Conservation (phyloP, 208 protist species). For the Crithidia thermophila region DNA sequence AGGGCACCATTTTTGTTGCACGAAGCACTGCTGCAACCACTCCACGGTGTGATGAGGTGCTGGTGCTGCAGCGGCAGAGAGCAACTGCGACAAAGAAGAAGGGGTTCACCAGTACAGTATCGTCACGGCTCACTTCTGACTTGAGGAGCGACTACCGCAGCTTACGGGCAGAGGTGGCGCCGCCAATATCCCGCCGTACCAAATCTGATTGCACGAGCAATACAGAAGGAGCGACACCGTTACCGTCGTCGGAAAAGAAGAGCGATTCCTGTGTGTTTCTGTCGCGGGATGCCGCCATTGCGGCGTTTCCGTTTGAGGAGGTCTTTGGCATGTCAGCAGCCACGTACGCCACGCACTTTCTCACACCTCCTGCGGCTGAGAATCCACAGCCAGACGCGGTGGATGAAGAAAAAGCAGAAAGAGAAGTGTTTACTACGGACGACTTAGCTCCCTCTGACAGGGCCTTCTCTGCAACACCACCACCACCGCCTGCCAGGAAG, state of each 20-base stretch:
- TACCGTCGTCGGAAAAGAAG: not conserved
- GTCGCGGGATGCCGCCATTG: conserved; percentile 16
- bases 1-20: conserved; percentile 47
- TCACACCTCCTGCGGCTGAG: not conserved
- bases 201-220: too few relatives aligned
- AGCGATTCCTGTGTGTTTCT: not conserved
- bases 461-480: too few relatives aligned
- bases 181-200: too few relatives aligned
- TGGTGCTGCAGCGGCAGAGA: too few relatives aligned
- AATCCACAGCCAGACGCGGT: not conserved
- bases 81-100: not conserved
- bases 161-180: not conserved
- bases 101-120: not conserved
- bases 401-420: too few relatives aligned
- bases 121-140: not conserved
- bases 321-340: conserved; percentile 36
- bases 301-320: conserved; percentile 33
- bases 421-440: too few relatives aligned
- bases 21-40: not conserved
- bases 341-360: conserved; percentile 30
- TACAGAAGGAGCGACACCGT: too few relatives aligned
- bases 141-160: not conserved
- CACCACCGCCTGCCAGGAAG: not conserved
- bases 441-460: too few relatives aligned
- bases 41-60: too few relatives aligned